Conservation (phyloP, 73 alveolate genomes). For the Tetrahymena borealis region DNA sequence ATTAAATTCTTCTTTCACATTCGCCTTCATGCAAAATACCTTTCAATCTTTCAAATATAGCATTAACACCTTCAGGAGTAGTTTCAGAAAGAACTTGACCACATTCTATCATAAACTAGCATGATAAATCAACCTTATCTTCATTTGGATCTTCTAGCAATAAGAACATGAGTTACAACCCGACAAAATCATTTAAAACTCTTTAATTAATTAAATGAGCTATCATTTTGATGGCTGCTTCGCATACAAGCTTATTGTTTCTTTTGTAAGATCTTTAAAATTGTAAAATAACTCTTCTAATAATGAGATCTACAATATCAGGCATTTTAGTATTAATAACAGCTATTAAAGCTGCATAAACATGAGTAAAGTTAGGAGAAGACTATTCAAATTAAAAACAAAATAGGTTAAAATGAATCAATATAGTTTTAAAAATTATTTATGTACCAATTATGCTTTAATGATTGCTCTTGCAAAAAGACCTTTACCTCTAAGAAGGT, state of each 20-base stretch:
- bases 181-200: constrained; percentile 89
- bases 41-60: constrained; percentile 94
- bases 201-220: constrained; percentile 98
- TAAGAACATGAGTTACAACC: constrained; percentile 85
- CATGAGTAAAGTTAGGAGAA: constrained; percentile 89
- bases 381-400: constrained; percentile 4
- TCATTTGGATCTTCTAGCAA: constrained; percentile 91
- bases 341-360: constrained; percentile 96
- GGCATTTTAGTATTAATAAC: constrained; percentile 98
- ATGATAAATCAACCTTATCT: constrained; percentile 89
- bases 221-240: constrained; percentile 89
- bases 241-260: constrained; percentile 87
- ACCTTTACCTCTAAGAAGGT: constrained; percentile 97
- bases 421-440: neutral
- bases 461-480: constrained; percentile 88
- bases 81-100: constrained; percentile 96
- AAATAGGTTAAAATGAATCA: neutral
- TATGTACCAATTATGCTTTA: constrained; percentile 74
- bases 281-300: constrained; percentile 86
- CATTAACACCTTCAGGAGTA: constrained; percentile 83
- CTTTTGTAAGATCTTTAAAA: constrained; percentile 94
- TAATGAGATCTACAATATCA: constrained; percentile 86
- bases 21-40: constrained; percentile 73
- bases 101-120: constrained; percentile 89
- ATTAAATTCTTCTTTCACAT: constrained; percentile 84